Evolutionary conservation across 257 asterid genomes (phyloP).

Genomic region (Solanum sitiens): DNA sequence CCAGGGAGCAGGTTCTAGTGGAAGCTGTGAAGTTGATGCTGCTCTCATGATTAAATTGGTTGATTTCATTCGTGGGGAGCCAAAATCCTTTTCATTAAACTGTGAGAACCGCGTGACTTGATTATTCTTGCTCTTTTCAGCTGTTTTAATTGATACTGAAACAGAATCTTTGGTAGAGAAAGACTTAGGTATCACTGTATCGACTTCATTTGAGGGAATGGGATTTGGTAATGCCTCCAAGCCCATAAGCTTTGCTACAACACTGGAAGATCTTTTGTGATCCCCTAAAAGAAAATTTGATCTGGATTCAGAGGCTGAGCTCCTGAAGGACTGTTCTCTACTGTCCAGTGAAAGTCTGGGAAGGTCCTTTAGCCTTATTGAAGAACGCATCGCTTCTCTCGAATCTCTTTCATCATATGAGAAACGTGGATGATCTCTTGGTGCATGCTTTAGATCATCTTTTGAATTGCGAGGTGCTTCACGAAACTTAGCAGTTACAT

Average conservation of each 20-base stretch:
- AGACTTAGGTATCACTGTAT: conserved; percentile 16
- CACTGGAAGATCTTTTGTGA: conserved; percentile 45
- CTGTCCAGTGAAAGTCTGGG: conserved; percentile 93
- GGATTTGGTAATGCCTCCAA: conserved; percentile 56
- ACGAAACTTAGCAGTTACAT: conserved; percentile 13
- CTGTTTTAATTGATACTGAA: conserved; percentile 13
- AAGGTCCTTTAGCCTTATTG: conserved; percentile 45
- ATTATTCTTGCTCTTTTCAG: conserved; percentile 23
- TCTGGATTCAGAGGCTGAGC: conserved; percentile 41
- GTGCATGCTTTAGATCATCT: conserved; percentile 26
- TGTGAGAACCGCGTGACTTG: conserved; percentile 22
- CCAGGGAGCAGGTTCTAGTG: conserved; percentile 88
- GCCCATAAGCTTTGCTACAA: conserved; percentile 93
- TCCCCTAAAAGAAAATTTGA: conserved; percentile 30
- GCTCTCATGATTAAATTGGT: conserved; percentile 21
- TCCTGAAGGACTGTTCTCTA: conserved; percentile 49
- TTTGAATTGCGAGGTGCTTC: conserved; percentile 24
- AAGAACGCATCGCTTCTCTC: conserved; percentile 30
- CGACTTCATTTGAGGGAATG: conserved; percentile 20
- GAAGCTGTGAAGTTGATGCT: conserved; percentile 37
- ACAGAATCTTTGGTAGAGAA: conserved; percentile 17
- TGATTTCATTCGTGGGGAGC: conserved; percentile 20
- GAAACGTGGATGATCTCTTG: conserved; percentile 48
- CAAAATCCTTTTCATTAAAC: conserved; percentile 22
- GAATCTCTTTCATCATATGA: conserved; percentile 85